phyloP scores from a whole-genome alignment of 768 basidiomycete genomes.

The Amylocystis lapponica region DNA sequence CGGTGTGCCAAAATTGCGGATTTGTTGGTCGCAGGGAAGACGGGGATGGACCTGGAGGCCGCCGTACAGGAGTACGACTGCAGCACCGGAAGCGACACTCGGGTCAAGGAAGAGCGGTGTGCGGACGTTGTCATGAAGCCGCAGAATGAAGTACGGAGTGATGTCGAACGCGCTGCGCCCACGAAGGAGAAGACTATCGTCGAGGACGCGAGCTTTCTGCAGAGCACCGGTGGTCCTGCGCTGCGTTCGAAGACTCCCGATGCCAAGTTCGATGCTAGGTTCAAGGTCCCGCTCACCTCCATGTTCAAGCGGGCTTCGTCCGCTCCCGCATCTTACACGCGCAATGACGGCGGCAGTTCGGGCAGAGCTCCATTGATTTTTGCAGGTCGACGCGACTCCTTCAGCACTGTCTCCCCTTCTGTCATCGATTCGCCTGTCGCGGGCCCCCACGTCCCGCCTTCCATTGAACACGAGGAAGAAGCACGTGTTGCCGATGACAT shows the following conservation, averaged over 20 bases:
- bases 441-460: slow-evolving; percentile 2
- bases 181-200: slow-evolving; percentile 5
- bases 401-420: slow-evolving; percentile 2
- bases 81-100: slow-evolving; percentile 14
- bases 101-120: slow-evolving; percentile 22
- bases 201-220: slow-evolving; percentile 2
- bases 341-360: slow-evolving; percentile 1
- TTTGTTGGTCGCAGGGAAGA: slow-evolving; percentile 61
- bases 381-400: slow-evolving; percentile 10
- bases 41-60: slow-evolving; percentile 51
- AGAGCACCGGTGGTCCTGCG: not conserved
- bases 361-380: slow-evolving; percentile 1
- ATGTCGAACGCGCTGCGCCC: not conserved
- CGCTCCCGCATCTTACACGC: slow-evolving; percentile 36
- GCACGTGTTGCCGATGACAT: slow-evolving; percentile 5
- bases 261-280: slow-evolving; percentile 21
- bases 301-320: slow-evolving; percentile 65
- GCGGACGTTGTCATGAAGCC: slow-evolving; percentile 6
- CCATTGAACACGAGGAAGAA: slow-evolving; percentile 7
- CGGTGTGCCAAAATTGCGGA: slow-evolving; percentile 65
- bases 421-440: slow-evolving; percentile 1
- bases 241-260: slow-evolving; percentile 3
- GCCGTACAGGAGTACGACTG: slow-evolving; percentile 61
- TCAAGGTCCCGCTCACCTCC: slow-evolving; percentile 49
- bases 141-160: no score